These are phyloP conservation scores for Cucurbita maxima DNA, from an alignment of 306 rosid genomes.

Conservation along the genomic window DNA sequence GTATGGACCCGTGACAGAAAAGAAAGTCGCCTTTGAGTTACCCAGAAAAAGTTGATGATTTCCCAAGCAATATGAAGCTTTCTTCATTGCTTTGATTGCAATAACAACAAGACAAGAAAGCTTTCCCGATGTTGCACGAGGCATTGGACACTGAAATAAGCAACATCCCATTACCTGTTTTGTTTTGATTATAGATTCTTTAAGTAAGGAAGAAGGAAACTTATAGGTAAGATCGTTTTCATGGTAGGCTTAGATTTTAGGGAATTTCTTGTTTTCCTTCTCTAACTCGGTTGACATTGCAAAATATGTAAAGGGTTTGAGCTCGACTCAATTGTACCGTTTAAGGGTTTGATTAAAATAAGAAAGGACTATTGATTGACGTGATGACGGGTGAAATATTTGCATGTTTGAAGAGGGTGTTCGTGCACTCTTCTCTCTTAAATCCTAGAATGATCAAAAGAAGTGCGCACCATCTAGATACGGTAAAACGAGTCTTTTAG, in stretches of 20 bases:
- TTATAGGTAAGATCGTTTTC: not conserved
- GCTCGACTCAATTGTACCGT: not conserved
- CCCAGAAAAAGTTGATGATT: not conserved
- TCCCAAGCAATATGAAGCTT: not conserved
- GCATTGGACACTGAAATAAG: not conserved
- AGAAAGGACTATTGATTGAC: conserved; percentile 23
- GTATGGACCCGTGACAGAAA: not conserved
- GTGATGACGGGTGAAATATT: conserved; percentile 73
- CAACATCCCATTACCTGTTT: not conserved
- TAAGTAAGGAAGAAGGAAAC: not conserved
- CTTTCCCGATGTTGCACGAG: not conserved
- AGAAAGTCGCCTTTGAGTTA: not conserved
- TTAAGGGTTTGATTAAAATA: not conserved
- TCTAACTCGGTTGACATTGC: conserved; percentile 31
- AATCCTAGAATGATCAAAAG: no score
- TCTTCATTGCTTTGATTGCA: not conserved
- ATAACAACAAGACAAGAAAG: not conserved
- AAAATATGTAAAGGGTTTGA: not conserved
- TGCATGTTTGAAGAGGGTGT: conserved; percentile 90
- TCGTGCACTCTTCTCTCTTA: conserved; percentile 78
- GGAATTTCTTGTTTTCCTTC: not conserved
- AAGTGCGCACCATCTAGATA: no score
- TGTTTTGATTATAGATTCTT: not conserved
- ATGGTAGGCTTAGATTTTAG: conserved; percentile 14
- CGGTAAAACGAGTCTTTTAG: no score